Percentiles rank a stretch among this genome's conserved stretches.
These are phyloP conservation scores for Apophysomyces elegans DNA, from an alignment of 371 early-diverging fungal genomes.

Conservation along the genomic window DNA sequence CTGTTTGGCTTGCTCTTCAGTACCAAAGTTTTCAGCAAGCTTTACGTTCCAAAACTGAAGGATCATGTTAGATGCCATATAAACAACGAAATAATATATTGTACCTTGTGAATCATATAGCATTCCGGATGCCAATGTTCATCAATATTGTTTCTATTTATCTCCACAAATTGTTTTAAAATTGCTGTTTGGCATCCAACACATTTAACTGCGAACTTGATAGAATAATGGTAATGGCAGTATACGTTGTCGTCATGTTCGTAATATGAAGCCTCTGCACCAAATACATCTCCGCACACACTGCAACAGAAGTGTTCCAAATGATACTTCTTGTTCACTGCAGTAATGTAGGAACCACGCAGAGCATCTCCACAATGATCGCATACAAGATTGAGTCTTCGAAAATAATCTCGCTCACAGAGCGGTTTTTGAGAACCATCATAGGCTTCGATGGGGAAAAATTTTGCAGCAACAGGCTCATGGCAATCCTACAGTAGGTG, in stretches of 20 bases:
- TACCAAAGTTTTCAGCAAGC: constrained; percentile 40
- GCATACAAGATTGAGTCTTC: constrained; percentile 84
- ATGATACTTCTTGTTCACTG: constrained; percentile 91
- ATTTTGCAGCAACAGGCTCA: constrained; percentile 84
- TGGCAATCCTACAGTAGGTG: constrained; percentile 71
- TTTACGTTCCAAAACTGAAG: constrained; percentile 84
- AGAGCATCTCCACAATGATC: constrained; percentile 89
- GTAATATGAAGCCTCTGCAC: constrained; percentile 94
- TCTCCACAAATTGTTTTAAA: constrained; percentile 94
- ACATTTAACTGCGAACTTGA: constrained; percentile 83
- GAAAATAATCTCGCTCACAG: constrained; percentile 91
- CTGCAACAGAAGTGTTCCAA: constrained; percentile 96
- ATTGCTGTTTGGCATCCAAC: constrained; percentile 94
- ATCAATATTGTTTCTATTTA: constrained; percentile 76
- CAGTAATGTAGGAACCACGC: constrained; percentile 91
- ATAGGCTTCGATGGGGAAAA: constrained; percentile 75
- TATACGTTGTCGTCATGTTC: constrained; percentile 91
- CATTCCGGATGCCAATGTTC: constrained; percentile 99
- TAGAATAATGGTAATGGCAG: constrained; percentile 94
- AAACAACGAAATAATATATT: neutral
- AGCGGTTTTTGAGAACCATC: constrained; percentile 66
- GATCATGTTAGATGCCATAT: neutral
- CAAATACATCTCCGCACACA: constrained; percentile 91
- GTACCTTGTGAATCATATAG: constrained; percentile 95
- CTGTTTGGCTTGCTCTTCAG: constrained; percentile 14